These are phyloP conservation scores for Erigeron canadensis DNA, from an alignment of 129 eudicot species.

Conservation along the genomic window DNA sequence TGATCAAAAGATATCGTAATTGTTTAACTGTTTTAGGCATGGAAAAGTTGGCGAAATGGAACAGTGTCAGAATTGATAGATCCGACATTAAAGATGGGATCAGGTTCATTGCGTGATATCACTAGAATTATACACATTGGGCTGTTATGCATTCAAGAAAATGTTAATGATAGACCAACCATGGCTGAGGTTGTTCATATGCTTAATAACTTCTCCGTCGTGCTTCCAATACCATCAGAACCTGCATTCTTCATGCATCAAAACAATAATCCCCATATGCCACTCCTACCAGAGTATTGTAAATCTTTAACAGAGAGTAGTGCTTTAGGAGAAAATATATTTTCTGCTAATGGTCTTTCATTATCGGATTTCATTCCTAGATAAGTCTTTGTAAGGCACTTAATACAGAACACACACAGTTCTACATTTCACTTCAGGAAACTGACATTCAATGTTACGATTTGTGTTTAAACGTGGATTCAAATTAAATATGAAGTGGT, in stretches of 20 bases:
- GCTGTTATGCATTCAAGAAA: background rate
- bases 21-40: background rate
- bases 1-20: background rate
- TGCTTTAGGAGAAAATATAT: background rate
- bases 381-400: background rate
- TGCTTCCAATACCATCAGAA: constrained; percentile 2
- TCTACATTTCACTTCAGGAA: background rate
- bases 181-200: constrained; percentile 4
- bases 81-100: background rate
- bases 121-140: background rate
- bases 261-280: background rate
- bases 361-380: background rate
- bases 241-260: background rate
- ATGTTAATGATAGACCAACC: constrained; percentile 4
- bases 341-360: background rate
- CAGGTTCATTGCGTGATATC: background rate
- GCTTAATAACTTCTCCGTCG: background rate
- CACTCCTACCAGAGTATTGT: background rate
- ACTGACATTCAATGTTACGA: no score
- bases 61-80: background rate
- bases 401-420: background rate
- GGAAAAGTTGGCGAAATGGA: background rate
- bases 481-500: no score
- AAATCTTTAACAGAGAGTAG: background rate
- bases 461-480: no score